Conservation (phyloP, 805 yeast species). For the Metschnikowia rubicola region DNA sequence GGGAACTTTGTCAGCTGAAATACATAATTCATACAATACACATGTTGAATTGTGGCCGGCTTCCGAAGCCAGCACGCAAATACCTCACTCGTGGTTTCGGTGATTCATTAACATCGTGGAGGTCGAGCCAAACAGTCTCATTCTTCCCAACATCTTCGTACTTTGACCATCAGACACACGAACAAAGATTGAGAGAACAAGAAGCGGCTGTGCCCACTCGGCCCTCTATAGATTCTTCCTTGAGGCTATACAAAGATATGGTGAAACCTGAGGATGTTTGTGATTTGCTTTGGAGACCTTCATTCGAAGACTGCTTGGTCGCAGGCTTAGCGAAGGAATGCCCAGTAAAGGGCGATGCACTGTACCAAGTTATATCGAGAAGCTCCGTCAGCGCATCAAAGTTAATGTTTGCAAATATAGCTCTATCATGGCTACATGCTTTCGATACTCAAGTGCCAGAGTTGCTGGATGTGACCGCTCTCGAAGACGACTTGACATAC, state of each 20-base stretch:
- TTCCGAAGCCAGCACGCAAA: background rate
- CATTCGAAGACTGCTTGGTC: conserved; percentile 28
- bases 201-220: conserved; percentile 33
- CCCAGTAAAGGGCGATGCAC: conserved; percentile 26
- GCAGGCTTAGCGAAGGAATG: conserved; percentile 28
- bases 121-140: conserved; percentile 1
- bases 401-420: conserved; percentile 27
- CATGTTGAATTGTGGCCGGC: conserved; percentile 4
- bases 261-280: conserved; percentile 32
- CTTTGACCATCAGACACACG: conserved; percentile 28
- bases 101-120: background rate
- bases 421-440: conserved; percentile 28
- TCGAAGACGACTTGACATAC: conserved; percentile 14
- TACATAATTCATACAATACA: background rate
- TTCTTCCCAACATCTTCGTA: conserved; percentile 29
- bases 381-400: conserved; percentile 11
- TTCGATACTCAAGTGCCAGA: conserved; percentile 21
- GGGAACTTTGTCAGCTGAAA: no score
- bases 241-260: conserved; percentile 21
- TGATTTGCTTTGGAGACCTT: conserved; percentile 31
- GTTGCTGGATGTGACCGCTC: conserved; percentile 17
- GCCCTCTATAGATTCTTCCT: conserved; percentile 19
- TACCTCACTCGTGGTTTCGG: background rate
- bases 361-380: conserved; percentile 21
- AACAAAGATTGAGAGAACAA: conserved; percentile 26